A percentile compares a stretch with the other conserved stretches of the same genome.
Conservation (phyloP, 2,329 filamentous ascomycete species). For the Periconia digitata region DNA sequence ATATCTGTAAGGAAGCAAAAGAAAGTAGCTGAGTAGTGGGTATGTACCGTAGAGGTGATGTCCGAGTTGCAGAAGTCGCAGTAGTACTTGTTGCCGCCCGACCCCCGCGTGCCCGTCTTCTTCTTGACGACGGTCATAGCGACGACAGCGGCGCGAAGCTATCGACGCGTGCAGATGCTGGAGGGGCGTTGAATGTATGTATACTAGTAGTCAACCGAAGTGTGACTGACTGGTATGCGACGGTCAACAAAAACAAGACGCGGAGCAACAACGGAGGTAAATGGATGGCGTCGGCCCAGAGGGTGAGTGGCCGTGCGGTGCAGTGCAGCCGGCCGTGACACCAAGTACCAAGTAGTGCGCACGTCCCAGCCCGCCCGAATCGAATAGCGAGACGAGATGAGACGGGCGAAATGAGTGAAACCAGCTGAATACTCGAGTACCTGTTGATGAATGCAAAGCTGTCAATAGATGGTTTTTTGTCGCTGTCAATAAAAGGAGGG, state of each 20-base stretch:
- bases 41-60: conserved; percentile 89
- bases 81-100: conserved; percentile 78
- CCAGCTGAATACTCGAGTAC: too few species aligned
- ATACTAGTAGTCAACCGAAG: too few species aligned
- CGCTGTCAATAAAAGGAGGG: too few species aligned
- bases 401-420: too few species aligned
- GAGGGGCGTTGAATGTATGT: too few species aligned
- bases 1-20: conserved; percentile 3
- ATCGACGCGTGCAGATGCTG: conserved; percentile 7
- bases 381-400: too few species aligned
- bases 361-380: too few species aligned
- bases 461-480: too few species aligned
- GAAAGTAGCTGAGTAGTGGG: not conserved
- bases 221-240: too few species aligned
- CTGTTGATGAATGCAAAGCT: too few species aligned
- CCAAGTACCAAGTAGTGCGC: too few species aligned
- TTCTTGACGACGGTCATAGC: conserved; percentile 93
- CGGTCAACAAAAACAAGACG: too few species aligned
- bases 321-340: conserved; percentile 10
- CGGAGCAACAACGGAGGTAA: conserved; percentile 11
- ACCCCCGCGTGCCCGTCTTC: conserved; percentile 83
- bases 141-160: not conserved
- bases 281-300: conserved; percentile 9
- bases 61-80: conserved; percentile 97
- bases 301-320: conserved; percentile 35